Evolutionary conservation across 345 rosid species (phyloP), one percentile per base, ranked within the genome.

Genomic region (Clarkia xantiana): DNA sequence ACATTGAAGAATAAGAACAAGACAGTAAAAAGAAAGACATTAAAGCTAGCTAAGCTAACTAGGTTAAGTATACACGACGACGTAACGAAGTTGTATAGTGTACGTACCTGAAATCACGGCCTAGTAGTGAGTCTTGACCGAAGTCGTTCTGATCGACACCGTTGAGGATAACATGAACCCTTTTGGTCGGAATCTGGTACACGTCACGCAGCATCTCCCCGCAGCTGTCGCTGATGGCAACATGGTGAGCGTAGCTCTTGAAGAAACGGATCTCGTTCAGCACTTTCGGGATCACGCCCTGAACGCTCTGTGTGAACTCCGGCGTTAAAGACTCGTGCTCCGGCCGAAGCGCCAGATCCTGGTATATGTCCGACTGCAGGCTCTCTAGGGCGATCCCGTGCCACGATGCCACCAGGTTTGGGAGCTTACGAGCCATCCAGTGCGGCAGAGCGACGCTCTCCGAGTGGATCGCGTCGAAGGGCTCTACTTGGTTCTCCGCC

Each of bases 331-430:
- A 79, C 54, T 83, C 93, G 0, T 41, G 23, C 11, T 60, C 58
- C 3, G 81, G 77, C 45, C 75, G 74, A 5, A 94, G 75, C 3
- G 80, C 72, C 47, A 91, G 59, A 53, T 86, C 98, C 55, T 83
- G 94, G 68, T 70, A 84, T 29, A 91, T 73, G 23, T 53, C 76
- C 18, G 98, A 91, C 8, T 81, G 81, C 44, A 91, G 62, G 62
- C 89, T 78, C 75, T 91, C 96, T 0, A 86, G 65, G 1, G 96
- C 98, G 22, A 91, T 91, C 13, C 98, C 96, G 16, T 91, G 96
- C 96, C 96, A 91, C 5, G 98, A 65, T 47, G 81, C 98, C 0
- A 78, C 94, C 3, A 86, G 73, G 65, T 81, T 81, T 1, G 72
- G 71, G 16, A 81, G 68, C 0, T 72, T 65, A 0, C 84, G 67